Conservation (phyloP, 805 yeast species). For the Monosporozyma unispora region DNA sequence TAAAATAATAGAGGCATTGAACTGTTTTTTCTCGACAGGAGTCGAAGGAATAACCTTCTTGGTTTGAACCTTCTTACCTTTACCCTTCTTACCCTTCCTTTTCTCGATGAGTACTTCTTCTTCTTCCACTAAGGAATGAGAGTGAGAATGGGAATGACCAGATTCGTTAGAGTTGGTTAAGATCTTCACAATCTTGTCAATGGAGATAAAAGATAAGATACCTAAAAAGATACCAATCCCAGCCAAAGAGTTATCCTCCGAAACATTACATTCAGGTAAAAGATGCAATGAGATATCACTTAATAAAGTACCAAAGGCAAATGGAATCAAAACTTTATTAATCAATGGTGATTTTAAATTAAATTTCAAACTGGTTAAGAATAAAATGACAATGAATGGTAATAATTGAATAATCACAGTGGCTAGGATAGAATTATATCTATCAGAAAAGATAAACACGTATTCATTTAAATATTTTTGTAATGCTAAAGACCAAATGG, state of each 20-base stretch:
- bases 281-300: constrained; percentile 70
- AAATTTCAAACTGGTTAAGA: not conserved
- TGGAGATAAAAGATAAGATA: constrained; percentile 47
- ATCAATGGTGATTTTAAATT: not conserved
- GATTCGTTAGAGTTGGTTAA: constrained; percentile 20
- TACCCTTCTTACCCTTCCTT: not conserved
- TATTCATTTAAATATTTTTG: constrained; percentile 6
- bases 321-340: constrained; percentile 42
- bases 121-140: constrained; percentile 24
- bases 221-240: constrained; percentile 55
- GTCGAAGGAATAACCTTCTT: constrained; percentile 15
- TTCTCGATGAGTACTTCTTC: not conserved
- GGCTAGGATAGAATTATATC: constrained; percentile 53
- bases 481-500: not conserved
- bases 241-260: constrained; percentile 23
- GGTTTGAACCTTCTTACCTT: not conserved
- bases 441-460: constrained; percentile 33
- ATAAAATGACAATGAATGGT: constrained; percentile 45
- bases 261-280: constrained; percentile 45
- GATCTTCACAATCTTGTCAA: constrained; percentile 54
- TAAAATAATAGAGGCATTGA: constrained; percentile 47
- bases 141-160: constrained; percentile 36
- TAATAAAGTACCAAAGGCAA: constrained; percentile 67
- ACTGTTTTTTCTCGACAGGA: constrained; percentile 1
- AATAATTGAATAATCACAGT: constrained; percentile 57